Percentiles rank a stretch among this genome's conserved stretches.
Conservation (phyloP, 2,329 filamentous ascomycete species). For the Fusarium sp. region DNA sequence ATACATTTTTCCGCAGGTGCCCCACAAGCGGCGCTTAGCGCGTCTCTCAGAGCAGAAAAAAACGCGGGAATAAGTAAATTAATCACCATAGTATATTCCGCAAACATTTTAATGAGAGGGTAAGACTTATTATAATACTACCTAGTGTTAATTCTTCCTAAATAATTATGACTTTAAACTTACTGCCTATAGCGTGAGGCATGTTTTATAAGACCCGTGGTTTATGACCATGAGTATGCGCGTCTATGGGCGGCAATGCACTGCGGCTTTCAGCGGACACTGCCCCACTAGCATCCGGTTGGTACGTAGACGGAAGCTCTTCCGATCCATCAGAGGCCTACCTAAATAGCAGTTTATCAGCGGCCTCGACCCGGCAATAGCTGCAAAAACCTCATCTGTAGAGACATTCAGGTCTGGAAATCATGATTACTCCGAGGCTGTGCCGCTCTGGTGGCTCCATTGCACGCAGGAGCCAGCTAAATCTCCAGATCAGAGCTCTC, state of each 20-base stretch:
- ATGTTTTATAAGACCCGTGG: too few relatives aligned
- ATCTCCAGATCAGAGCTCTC: constrained; percentile 40
- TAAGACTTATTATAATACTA: too few relatives aligned
- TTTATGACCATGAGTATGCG: too few relatives aligned
- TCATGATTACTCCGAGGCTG: constrained; percentile 39
- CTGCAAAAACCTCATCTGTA: constrained; percentile 2
- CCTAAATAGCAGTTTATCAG: constrained; percentile 12
- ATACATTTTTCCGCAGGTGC: constrained; percentile 35
- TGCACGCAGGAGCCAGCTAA: constrained; percentile 17
- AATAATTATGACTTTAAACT: too few relatives aligned
- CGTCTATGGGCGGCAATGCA: constrained; percentile 10
- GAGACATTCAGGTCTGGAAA: not conserved
- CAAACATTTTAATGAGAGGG: too few relatives aligned
- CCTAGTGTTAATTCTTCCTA: too few relatives aligned
- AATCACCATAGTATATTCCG: too few relatives aligned
- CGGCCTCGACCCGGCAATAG: constrained; percentile 6
- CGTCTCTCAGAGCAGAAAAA: constrained; percentile 18
- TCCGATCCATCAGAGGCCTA: constrained; percentile 17
- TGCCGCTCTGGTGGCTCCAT: constrained; percentile 25
- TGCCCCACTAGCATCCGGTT: constrained; percentile 11
- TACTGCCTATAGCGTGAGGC: too few relatives aligned
- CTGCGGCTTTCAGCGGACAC: constrained; percentile 7
- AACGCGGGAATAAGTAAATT: too few relatives aligned
- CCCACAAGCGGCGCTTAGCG: constrained; percentile 42
- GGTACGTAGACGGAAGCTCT: constrained; percentile 17